Evolutionary conservation across 2,329 filamentous ascomycete species (phyloP).

Genomic region (Fusarium keratoplasticum): DNA sequence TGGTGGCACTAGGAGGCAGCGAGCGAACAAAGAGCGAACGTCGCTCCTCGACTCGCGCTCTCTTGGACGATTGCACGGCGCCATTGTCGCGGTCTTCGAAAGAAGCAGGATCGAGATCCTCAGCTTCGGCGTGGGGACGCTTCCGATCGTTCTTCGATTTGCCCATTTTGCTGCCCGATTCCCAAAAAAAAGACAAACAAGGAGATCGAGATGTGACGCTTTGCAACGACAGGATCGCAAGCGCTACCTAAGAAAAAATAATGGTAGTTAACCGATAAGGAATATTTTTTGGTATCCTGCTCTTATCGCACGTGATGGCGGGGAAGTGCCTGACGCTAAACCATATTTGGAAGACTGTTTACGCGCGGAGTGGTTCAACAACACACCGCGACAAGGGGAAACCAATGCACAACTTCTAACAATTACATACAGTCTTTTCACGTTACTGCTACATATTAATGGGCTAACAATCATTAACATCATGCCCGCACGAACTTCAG

Average conservation of each 20-base stretch:
- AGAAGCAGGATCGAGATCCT: slow-evolving; percentile 45
- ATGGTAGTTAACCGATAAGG: slow-evolving; percentile 23
- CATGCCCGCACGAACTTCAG: slow-evolving; percentile 64
- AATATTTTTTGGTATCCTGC: slow-evolving; percentile 21
- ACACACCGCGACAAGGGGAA: slow-evolving; percentile 20
- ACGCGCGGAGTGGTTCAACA: slow-evolving; percentile 45
- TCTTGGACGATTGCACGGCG: slow-evolving; percentile 59
- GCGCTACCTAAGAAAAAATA: slow-evolving; percentile 39
- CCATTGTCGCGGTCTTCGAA: slow-evolving; percentile 49
- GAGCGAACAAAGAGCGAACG: slow-evolving; percentile 91
- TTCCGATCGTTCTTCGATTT: slow-evolving; percentile 49
- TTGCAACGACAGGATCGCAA: slow-evolving; percentile 20
- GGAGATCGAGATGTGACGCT: neutral
- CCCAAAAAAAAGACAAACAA: neutral
- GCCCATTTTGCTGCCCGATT: slow-evolving; percentile 41
- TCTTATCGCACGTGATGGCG: slow-evolving; percentile 52
- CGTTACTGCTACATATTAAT: slow-evolving; percentile 4
- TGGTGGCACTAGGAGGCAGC: slow-evolving; percentile 81
- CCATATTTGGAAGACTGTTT: slow-evolving; percentile 50
- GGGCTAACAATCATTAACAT: slow-evolving; percentile 16
- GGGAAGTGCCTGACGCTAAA: slow-evolving; percentile 40
- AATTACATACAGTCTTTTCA: slow-evolving; percentile 13
- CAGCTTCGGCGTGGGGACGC: slow-evolving; percentile 50
- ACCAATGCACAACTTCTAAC: slow-evolving; percentile 5
- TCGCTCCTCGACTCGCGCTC: slow-evolving; percentile 68